A percentile compares a stretch with the other conserved stretches of the same genome.
phyloP scores from a whole-genome alignment of 352 stramenopile species.

The Phytophthora cajani region DNA sequence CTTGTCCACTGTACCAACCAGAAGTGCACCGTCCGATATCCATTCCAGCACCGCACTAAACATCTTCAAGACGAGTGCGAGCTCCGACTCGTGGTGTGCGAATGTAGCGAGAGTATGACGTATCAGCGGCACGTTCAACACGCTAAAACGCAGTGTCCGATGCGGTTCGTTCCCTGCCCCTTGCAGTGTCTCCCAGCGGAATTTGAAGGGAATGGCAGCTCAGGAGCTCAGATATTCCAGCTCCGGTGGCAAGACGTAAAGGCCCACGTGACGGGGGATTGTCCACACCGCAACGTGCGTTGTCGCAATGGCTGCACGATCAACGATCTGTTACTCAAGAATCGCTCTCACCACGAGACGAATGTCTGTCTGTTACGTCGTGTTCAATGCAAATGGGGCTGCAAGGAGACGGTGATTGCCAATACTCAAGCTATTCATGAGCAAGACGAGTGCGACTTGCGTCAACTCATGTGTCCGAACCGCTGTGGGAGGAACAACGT shows the following conservation, averaged over 20 bases:
- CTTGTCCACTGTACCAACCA: constrained; percentile 49
- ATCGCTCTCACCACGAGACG: constrained; percentile 58
- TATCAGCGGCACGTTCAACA: constrained; percentile 61
- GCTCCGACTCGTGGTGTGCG: constrained; percentile 52
- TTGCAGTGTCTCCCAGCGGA: constrained; percentile 35
- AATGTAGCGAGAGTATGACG: constrained; percentile 66
- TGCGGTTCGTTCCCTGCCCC: constrained; percentile 64
- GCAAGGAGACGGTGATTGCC: constrained; percentile 58
- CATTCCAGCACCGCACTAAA: constrained; percentile 18
- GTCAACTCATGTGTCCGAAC: constrained; percentile 57
- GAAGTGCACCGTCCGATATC: constrained; percentile 52
- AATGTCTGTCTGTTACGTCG: constrained; percentile 52
- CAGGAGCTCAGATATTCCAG: constrained; percentile 25
- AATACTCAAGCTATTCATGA: constrained; percentile 56
- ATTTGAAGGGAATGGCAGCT: neutral
- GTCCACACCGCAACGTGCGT: constrained; percentile 55
- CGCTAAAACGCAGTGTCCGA: constrained; percentile 41
- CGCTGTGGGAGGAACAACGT: constrained; percentile 51
- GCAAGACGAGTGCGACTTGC: constrained; percentile 55
- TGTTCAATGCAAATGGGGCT: constrained; percentile 65
- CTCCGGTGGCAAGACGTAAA: constrained; percentile 51
- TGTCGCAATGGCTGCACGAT: constrained; percentile 73
- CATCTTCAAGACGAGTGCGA: constrained; percentile 58
- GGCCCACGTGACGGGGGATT: constrained; percentile 53
- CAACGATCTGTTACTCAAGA: constrained; percentile 45